These are phyloP conservation scores for Heteromeles arbutifolia DNA, from an alignment of 306 rosid genomes.

Conservation along the genomic window DNA sequence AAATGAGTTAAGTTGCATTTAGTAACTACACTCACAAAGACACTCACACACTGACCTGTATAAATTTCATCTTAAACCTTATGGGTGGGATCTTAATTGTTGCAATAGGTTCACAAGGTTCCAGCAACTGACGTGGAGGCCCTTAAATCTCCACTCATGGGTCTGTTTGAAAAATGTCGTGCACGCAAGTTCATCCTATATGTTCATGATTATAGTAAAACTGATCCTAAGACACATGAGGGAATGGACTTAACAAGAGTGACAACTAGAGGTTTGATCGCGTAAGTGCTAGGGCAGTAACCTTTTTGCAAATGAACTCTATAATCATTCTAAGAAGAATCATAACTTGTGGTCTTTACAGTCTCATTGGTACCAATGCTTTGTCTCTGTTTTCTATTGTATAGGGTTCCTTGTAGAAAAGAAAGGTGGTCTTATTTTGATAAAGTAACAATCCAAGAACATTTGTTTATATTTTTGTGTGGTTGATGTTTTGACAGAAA, in stretches of 20 bases:
- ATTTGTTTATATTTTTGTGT: constrained; percentile 12
- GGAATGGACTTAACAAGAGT: constrained; percentile 89
- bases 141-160: constrained; percentile 91
- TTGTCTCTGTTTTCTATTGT: not conserved
- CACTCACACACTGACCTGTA: not conserved
- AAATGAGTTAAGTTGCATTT: not conserved
- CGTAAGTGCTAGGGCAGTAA: constrained; percentile 38
- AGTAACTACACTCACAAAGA: not conserved
- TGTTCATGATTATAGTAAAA: constrained; percentile 73
- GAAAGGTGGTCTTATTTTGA: not conserved
- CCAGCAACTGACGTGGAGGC: constrained; percentile 92
- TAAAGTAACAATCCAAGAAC: not conserved
- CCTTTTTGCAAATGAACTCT: not conserved
- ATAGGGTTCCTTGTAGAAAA: not conserved
- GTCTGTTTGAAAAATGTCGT: constrained; percentile 83
- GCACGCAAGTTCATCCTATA: constrained; percentile 84
- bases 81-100: constrained; percentile 7
- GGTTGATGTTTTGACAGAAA: constrained; percentile 55
- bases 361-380: not conserved
- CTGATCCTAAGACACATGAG: constrained; percentile 76
- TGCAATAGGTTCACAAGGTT: constrained; percentile 74
- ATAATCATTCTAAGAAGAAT: not conserved
- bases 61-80: constrained; percentile 4
- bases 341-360: not conserved
- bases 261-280: constrained; percentile 70